phyloP scores from a whole-genome alignment of 306 rosid genomes.

The Lagenaria siceraria region DNA sequence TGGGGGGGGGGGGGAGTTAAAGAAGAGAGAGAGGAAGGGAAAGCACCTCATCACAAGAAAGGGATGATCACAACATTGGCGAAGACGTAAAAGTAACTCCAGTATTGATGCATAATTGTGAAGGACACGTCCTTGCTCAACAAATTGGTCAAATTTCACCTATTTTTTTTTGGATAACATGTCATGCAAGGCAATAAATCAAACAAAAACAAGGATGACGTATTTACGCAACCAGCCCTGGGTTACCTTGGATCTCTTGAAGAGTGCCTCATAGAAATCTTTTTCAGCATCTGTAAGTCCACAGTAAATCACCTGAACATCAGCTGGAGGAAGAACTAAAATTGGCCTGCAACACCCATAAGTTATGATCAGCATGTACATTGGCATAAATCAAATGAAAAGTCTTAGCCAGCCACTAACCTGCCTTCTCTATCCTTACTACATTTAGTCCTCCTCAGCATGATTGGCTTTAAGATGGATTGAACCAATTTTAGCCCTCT shows the following conservation, averaged over 20 bases:
- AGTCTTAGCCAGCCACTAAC: constrained; percentile 24
- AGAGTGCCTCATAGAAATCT: constrained; percentile 83
- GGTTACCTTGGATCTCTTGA: constrained; percentile 76
- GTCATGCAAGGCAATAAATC: neutral
- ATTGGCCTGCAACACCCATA: constrained; percentile 62
- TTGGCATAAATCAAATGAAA: constrained; percentile 2
- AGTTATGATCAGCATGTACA: constrained; percentile 11
- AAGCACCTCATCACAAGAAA: constrained; percentile 93
- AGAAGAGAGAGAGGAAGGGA: neutral
- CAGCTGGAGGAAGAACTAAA: constrained; percentile 92
- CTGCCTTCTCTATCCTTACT: constrained; percentile 88
- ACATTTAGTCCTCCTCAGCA: constrained; percentile 89
- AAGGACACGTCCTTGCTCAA: constrained; percentile 97
- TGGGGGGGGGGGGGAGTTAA: too few relatives aligned
- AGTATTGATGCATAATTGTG: constrained; percentile 95
- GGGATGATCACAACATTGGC: constrained; percentile 96
- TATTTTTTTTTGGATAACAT: constrained; percentile 7
- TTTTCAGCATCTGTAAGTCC: constrained; percentile 84
- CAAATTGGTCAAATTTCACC: constrained; percentile 93
- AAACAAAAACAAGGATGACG: neutral
- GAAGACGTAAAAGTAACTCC: constrained; percentile 93
- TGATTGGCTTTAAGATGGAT: constrained; percentile 79
- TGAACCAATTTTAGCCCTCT: constrained; percentile 84
- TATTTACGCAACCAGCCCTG: neutral
- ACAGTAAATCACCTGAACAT: constrained; percentile 71